phyloP scores from a whole-genome alignment of 208 protist genomes.

The Acanthamoeba lenticulata region DNA sequence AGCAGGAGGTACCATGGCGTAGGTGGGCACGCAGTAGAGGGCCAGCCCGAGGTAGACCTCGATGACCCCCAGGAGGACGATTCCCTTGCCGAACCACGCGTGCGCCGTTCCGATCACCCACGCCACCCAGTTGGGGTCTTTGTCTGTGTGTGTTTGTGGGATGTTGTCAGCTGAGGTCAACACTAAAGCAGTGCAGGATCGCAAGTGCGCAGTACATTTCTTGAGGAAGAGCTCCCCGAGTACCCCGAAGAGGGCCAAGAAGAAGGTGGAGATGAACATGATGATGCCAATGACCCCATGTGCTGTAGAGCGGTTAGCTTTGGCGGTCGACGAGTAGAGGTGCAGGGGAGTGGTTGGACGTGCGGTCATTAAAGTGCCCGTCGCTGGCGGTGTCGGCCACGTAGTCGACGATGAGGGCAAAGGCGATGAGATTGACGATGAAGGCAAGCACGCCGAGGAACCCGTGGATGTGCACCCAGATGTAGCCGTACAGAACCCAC shows the following conservation, averaged over 20 bases:
- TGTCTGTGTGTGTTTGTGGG: no score
- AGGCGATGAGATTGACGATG: conserved; percentile 19
- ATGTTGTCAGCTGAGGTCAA: not conserved
- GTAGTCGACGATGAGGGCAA: not conserved
- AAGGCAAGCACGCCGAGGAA: not conserved
- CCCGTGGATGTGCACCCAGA: conserved; percentile 43
- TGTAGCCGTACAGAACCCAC: conserved; percentile 21
- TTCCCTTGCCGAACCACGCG: not conserved
- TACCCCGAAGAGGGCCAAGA: not conserved
- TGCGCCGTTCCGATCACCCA: not conserved
- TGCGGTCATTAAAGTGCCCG: conserved; percentile 36
- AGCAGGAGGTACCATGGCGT: not conserved
- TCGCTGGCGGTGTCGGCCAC: not conserved
- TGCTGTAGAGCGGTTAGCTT: not conserved
- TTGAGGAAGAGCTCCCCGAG: conserved; percentile 40
- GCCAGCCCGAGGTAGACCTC: conserved; percentile 52
- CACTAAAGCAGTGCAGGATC: not conserved
- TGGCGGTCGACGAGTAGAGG: not conserved
- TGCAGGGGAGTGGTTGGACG: not conserved
- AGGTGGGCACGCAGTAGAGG: conserved; percentile 58
- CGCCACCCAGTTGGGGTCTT: not conserved
- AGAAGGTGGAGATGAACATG: conserved; percentile 48
- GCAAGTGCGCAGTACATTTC: not conserved
- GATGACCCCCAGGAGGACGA: not conserved
- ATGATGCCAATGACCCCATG: conserved; percentile 30